Base-by-base conservation (phyloP, 192 early-diverging fungal genomes). In the Dispira parvispora region DNA sequence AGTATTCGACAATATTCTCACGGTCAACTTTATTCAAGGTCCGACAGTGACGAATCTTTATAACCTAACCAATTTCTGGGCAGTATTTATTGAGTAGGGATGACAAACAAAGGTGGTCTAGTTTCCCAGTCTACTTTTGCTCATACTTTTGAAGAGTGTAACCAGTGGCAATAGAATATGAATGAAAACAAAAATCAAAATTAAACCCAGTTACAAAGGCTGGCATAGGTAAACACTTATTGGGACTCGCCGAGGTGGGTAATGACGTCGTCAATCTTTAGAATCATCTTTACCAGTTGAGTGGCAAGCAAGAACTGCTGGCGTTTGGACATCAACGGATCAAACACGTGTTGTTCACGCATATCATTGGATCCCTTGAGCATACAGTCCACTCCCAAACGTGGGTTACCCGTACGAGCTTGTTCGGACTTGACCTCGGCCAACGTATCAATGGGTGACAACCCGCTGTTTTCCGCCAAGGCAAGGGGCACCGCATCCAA, bases 321-420 rank as follows among this genome's bases (percentile, higher is more conserved):
- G 47, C 95, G 90, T 85, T 99, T 99, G 49, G 94, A 97, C 63
- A 99, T 96, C 67, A 99, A 80, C 43, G 97, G 97, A 75, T 99
- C 97, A 79, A 93, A 98, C 23, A 99, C 97, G 75, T 89, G 84
- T 78, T 96, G 90, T 58, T 90, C 88, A 76, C 88, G 87, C 96
- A 99, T 99, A 75, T 94, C 89, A 74, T 93, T 93, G 43, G 88
- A 83, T 50, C 92, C 94, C 49, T 78, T 89, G 67, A 82, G 73
- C 78, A 94, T 87, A 75, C 95, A 98, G 75, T 99, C 97, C 64
- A 99, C 88, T 52, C 97, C 97, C 62, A 98, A 76, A 56, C 88
- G 75, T 49, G 82, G 74, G 77, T 94, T 93, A 55, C 81, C 82
- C 63, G 87, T 89, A n/a, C 75, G 83, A 20, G 83, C 87, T 68